Base-by-base conservation (phyloP, 495 filamentous ascomycete species). In the Xylaria bambusicola region DNA sequence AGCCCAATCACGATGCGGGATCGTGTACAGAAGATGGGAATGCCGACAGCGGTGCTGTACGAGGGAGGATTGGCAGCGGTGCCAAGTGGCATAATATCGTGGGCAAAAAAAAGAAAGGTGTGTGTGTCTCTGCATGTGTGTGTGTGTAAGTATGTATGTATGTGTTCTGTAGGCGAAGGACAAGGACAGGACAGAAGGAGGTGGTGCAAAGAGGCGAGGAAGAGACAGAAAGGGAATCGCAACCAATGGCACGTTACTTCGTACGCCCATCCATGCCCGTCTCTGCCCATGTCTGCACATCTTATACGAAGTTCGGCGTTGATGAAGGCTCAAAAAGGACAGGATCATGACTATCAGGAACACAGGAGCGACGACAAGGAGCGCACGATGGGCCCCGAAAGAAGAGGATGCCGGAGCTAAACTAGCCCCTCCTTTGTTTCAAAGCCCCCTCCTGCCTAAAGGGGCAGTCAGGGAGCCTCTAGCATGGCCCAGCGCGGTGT, bases 191-290 rank as follows among this genome's bases (percentile, higher is more conserved):
- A n/a, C n/a, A n/a, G 41, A 46, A 56, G 29, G 29, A 47, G 29
- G 38, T 24, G 2, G 36, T 38, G 31, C 5, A 10, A 10, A 15
- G 3, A 20, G 6, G 47, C 2, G 36, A 44, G 13, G 31, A 5
- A 52, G 13, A 13, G 21, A 21, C 17, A 23, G 15, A 20, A 13
- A 36, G 40, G 12, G 41, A 36, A 40, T 23, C 23, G 18, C 42
- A n/a, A 17, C 13, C 27, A 48, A 56, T 48, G 53, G 53, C 42
- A 56, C 53, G 53, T 56, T 56, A 56, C 53, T 20, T 56, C 27
- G 17, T 38, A 9, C 21, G 18, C 23, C 18, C 40, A 44, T 15
- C 15, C 40, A 20, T 33, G 26, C 33, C 23, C 0, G 45, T 21
- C 41, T 56, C 31, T 5, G 5, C n/a, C n/a, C n/a, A n/a, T n/a